Conservation (phyloP, 176 grass and related monocot genomes). For the barley (Hordeum vulgare) region DNA sequence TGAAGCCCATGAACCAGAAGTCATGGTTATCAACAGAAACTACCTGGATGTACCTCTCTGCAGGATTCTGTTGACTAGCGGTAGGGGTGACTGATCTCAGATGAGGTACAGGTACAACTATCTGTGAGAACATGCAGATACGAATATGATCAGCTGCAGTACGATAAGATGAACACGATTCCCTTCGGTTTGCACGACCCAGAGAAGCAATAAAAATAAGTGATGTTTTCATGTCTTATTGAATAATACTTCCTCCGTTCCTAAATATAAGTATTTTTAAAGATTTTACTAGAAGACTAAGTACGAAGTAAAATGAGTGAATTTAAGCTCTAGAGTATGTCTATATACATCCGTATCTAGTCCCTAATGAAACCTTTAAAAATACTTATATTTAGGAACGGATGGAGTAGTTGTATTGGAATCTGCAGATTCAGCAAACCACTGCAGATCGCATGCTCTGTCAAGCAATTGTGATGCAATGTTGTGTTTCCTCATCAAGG, state of each 20-base stretch:
- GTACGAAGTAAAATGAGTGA: no score
- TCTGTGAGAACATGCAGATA: slow-evolving; percentile 5
- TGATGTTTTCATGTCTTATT: not conserved
- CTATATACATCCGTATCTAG: no score
- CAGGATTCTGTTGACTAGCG: slow-evolving; percentile 30
- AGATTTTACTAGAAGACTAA: no score
- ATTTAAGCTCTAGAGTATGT: no score
- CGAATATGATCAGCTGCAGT: not conserved
- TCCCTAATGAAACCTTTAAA: no score
- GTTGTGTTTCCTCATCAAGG: not conserved
- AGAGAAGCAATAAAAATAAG: not conserved
- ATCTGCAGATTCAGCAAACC: not conserved
- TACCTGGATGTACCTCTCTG: slow-evolving; percentile 51
- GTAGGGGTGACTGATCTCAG: slow-evolving; percentile 41
- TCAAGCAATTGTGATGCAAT: not conserved
- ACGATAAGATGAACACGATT: not conserved
- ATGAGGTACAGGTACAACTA: slow-evolving; percentile 34
- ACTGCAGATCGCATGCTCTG: not conserved
- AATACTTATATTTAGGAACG: no score
- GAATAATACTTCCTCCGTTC: no score
- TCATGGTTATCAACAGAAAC: slow-evolving; percentile 39
- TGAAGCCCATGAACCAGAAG: slow-evolving; percentile 58
- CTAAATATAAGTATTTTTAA: no score
- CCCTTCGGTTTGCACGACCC: not conserved
- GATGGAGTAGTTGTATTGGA: not conserved